A percentile compares a stretch with the other conserved stretches of the same genome.
Conservation (phyloP, 805 yeast species). For the Wickerhamiella azymoides region DNA sequence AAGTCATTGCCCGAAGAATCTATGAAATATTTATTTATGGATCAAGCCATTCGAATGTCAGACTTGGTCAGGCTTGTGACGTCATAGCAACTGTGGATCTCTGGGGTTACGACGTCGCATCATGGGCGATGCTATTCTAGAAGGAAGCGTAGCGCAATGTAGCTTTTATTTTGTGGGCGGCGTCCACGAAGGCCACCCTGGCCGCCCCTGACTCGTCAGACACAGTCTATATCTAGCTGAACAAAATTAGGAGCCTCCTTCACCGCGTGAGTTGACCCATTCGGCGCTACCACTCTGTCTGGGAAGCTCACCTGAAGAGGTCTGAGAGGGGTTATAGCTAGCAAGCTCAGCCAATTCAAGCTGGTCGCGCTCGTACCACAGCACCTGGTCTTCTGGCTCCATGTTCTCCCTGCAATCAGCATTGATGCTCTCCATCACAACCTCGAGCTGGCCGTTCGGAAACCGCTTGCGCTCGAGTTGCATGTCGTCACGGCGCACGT, state of each 20-base stretch:
- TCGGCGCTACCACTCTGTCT: conserved; percentile 63
- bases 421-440: conserved; percentile 24
- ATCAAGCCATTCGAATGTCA: neutral
- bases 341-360: conserved; percentile 21
- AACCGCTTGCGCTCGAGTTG: conserved; percentile 36
- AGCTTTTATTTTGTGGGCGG: no score
- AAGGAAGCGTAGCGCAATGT: no score
- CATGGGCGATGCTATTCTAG: neutral
- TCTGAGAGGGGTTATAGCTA: conserved; percentile 10
- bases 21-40: neutral
- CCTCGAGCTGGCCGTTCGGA: conserved; percentile 23
- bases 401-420: conserved; percentile 8
- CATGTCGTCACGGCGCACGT: conserved; percentile 35
- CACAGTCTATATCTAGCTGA: neutral
- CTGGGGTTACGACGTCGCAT: neutral
- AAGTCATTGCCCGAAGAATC: neutral
- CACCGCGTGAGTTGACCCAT: conserved; percentile 76
- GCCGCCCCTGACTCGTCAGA: no score
- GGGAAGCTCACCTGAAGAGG: conserved; percentile 27
- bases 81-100: neutral
- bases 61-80: neutral
- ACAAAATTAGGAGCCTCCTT: conserved; percentile 35
- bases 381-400: conserved; percentile 16
- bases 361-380: conserved; percentile 16
- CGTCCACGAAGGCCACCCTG: neutral